Conservation (phyloP, 1,284 basidiomycete species). For the Ustilago shanxiensis region DNA sequence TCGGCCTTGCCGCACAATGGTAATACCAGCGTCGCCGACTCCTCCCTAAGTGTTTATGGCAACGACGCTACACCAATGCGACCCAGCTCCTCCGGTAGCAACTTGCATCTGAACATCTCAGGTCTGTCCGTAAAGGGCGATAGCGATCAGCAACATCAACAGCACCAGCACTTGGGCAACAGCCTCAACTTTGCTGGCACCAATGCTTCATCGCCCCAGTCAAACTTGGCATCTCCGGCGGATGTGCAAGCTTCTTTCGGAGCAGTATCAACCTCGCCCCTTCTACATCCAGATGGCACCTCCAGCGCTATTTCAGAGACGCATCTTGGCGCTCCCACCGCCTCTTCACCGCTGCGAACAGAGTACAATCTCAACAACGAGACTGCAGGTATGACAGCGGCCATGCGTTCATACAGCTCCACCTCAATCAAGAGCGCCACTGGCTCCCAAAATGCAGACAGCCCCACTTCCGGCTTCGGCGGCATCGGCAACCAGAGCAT, state of each 20-base stretch:
- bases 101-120: slow-evolving; percentile 53
- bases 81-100: slow-evolving; percentile 36
- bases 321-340: slow-evolving; percentile 24
- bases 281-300: slow-evolving; percentile 28
- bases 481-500: slow-evolving; percentile 31
- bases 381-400: slow-evolving; percentile 8
- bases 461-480: slow-evolving; percentile 34
- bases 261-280: slow-evolving; percentile 17
- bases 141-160: slow-evolving; percentile 24
- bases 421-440: slow-evolving; percentile 44
- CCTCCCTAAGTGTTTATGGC: slow-evolving; percentile 21
- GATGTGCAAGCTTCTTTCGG: slow-evolving; percentile 19
- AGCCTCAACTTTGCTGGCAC: slow-evolving; percentile 18
- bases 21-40: slow-evolving; percentile 15
- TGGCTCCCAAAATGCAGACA: slow-evolving; percentile 43
- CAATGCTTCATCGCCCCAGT: slow-evolving; percentile 31
- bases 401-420: slow-evolving; percentile 48
- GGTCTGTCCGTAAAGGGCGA: slow-evolving; percentile 44
- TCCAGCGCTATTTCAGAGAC: slow-evolving; percentile 11
- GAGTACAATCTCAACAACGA: slow-evolving; percentile 37
- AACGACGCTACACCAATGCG: slow-evolving; percentile 23
- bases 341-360: slow-evolving; percentile 33
- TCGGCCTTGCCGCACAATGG: slow-evolving; percentile 11
- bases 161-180: slow-evolving; percentile 24
- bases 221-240: slow-evolving; percentile 33